Percentiles rank a stretch among this genome's conserved stretches.
Evolutionary conservation across 2,329 filamentous ascomycete species (phyloP).

Genomic region (Fusarium temperatum): DNA sequence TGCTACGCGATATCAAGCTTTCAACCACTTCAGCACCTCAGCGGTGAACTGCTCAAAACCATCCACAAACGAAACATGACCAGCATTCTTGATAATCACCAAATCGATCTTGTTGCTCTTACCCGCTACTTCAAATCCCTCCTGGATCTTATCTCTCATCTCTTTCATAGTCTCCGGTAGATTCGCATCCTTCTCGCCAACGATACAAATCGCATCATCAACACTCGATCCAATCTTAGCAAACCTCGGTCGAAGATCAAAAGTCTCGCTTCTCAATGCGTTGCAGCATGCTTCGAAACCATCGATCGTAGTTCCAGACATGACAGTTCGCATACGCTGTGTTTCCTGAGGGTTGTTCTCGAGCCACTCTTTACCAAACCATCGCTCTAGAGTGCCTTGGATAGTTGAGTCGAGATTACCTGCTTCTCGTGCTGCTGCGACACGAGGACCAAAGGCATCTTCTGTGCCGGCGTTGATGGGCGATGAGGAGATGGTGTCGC

Average conservation of each 20-base stretch:
- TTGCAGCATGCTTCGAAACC: conserved; percentile 54
- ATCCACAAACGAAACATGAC: conserved; percentile 53
- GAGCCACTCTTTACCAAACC: conserved; percentile 53
- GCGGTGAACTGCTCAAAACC: conserved; percentile 45
- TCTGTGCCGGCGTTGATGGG: conserved; percentile 48
- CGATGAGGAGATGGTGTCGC: conserved; percentile 52
- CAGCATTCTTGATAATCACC: conserved; percentile 48
- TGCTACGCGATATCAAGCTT: neutral
- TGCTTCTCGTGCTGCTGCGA: conserved; percentile 46
- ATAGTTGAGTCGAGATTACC: conserved; percentile 46
- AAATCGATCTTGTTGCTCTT: conserved; percentile 44
- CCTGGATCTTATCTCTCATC: conserved; percentile 49
- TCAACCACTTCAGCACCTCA: conserved; percentile 16
- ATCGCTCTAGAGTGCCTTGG: conserved; percentile 50
- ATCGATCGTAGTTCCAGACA: conserved; percentile 50
- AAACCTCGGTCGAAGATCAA: conserved; percentile 52
- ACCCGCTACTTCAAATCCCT: conserved; percentile 41
- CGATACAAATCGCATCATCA: conserved; percentile 49
- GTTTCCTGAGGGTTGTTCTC: conserved; percentile 48
- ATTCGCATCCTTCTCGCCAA: conserved; percentile 54
- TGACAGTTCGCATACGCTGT: conserved; percentile 46
- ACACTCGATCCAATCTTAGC: conserved; percentile 46
- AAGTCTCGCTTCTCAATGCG: conserved; percentile 49
- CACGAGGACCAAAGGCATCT: conserved; percentile 50
- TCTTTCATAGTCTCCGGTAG: conserved; percentile 51